Evolutionary conservation across 1,284 basidiomycete species (phyloP).

Genomic region (Phellopilus nigrolimitatus): DNA sequence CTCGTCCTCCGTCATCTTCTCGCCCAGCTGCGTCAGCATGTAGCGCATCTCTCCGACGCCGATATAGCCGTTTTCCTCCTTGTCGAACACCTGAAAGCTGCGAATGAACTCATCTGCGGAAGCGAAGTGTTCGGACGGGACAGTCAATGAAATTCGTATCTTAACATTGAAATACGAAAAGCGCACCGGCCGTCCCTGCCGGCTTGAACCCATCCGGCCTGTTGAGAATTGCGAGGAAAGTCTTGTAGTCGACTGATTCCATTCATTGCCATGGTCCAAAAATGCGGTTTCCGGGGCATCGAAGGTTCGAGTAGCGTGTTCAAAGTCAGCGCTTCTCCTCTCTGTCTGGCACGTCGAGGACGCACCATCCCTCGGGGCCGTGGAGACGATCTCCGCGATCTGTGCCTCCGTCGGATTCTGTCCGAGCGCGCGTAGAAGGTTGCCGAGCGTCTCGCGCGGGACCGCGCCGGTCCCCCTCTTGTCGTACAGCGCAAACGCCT

Average conservation of each 20-base stretch:
- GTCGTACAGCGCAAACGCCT: conserved; percentile 97
- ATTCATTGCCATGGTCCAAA: conserved; percentile 14
- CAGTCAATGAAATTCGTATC: background rate
- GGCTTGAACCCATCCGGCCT: conserved; percentile 96
- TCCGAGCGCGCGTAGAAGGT: conserved; percentile 89
- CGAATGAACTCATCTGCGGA: conserved; percentile 93
- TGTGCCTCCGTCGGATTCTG: conserved; percentile 99
- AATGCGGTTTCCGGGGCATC: conserved; percentile 9
- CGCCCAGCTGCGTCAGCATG: conserved; percentile 92
- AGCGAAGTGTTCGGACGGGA: background rate
- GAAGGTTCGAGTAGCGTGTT: background rate
- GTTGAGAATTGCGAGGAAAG: conserved; percentile 89
- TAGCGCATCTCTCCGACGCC: conserved; percentile 91
- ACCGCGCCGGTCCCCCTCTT: conserved; percentile 93
- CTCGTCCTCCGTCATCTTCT: conserved; percentile 97
- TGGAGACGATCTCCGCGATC: conserved; percentile 76
- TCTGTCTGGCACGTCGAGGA: conserved; percentile 19
- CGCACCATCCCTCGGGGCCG: conserved; percentile 75
- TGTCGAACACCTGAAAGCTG: conserved; percentile 99
- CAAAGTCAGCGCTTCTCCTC: background rate
- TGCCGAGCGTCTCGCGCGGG: conserved; percentile 86
- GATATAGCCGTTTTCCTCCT: conserved; percentile 96
- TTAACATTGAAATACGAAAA: background rate
- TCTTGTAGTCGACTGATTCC: conserved; percentile 75
- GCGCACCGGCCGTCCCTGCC: conserved; percentile 83